Conservation (phyloP, 2,329 filamentous ascomycete genomes). For the Tolypocladium endophyticum region DNA sequence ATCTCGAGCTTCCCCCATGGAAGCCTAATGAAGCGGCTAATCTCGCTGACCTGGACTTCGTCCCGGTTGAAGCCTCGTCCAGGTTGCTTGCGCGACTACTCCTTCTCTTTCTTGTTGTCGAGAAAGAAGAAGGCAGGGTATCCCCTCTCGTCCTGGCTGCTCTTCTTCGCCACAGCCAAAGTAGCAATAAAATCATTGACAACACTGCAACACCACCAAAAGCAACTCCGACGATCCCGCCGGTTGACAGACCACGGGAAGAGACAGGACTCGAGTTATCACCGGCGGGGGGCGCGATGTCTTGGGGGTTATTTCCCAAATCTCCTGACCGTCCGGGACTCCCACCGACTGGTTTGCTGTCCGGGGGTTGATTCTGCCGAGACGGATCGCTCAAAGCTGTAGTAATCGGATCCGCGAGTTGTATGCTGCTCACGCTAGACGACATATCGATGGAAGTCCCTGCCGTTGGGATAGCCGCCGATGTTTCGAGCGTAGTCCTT, state of each 20-base stretch:
- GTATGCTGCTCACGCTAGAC: neutral
- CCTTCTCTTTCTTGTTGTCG: slow-evolving; percentile 16
- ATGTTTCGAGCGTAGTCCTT: neutral
- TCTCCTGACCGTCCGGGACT: neutral
- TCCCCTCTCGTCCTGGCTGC: slow-evolving; percentile 13
- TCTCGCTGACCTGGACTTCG: slow-evolving; percentile 2
- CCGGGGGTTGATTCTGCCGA: neutral
- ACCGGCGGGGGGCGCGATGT: neutral
- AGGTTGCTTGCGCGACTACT: slow-evolving; percentile 15
- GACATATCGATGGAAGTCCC: neutral
- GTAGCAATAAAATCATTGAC: slow-evolving; percentile 32
- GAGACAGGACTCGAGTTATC: slow-evolving; percentile 4
- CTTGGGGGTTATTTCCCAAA: neutral
- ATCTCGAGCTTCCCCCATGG: neutral
- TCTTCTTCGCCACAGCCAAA: slow-evolving; percentile 41
- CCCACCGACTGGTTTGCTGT: neutral
- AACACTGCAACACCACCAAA: slow-evolving; percentile 34
- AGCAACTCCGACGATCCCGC: slow-evolving; percentile 39
- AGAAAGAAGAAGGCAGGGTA: neutral
- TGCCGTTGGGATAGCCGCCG: neutral
- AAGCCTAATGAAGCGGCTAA: neutral
- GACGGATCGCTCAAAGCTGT: neutral
- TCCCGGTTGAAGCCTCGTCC: slow-evolving; percentile 34
- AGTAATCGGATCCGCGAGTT: neutral
- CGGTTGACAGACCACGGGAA: slow-evolving; percentile 7